Conservation (phyloP, 192 early-diverging fungal species). For the Thoreauomyces humboldtii region DNA sequence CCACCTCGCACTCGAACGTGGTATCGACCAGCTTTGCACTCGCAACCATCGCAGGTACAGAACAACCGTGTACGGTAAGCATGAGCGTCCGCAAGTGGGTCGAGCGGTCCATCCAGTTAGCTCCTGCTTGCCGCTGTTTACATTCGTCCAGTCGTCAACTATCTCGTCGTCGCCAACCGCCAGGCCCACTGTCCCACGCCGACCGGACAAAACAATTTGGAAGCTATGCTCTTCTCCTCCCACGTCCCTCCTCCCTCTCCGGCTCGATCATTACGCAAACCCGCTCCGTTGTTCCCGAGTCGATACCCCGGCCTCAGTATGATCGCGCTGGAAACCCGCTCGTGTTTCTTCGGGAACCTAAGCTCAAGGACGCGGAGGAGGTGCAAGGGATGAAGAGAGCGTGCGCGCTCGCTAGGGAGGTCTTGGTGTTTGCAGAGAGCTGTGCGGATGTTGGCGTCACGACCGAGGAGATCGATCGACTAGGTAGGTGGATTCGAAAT, state of each 20-base stretch:
- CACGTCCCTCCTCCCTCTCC: background rate
- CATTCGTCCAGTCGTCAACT: background rate
- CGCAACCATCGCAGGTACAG: too few relatives aligned
- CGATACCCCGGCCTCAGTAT: slow-evolving; percentile 21
- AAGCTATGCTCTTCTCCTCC: slow-evolving; percentile 22
- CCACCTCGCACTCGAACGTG: too few relatives aligned
- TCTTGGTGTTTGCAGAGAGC: slow-evolving; percentile 4
- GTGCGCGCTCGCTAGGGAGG: slow-evolving; percentile 7
- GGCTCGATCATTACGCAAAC: background rate
- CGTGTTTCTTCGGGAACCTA: slow-evolving; percentile 11
- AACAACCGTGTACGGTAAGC: too few relatives aligned
- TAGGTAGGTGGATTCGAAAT: slow-evolving; percentile 8
- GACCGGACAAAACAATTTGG: slow-evolving; percentile 17
- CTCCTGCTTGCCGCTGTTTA: too few relatives aligned
- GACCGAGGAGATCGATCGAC: slow-evolving; percentile 23
- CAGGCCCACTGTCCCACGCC: background rate
- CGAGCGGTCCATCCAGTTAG: too few relatives aligned
- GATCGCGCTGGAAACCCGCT: slow-evolving; percentile 9
- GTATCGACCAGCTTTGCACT: too few relatives aligned
- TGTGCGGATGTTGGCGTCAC: background rate
- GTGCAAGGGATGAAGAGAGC: slow-evolving; percentile 9
- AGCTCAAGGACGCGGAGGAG: slow-evolving; percentile 14
- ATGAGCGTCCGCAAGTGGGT: too few relatives aligned
- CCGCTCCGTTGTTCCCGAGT: slow-evolving; percentile 3
- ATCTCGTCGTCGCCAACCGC: background rate